Percentiles rank a stretch among this genome's conserved stretches.
phyloP scores from a whole-genome alignment of 2,329 filamentous ascomycete species.

The Ascochyta rabiei region DNA sequence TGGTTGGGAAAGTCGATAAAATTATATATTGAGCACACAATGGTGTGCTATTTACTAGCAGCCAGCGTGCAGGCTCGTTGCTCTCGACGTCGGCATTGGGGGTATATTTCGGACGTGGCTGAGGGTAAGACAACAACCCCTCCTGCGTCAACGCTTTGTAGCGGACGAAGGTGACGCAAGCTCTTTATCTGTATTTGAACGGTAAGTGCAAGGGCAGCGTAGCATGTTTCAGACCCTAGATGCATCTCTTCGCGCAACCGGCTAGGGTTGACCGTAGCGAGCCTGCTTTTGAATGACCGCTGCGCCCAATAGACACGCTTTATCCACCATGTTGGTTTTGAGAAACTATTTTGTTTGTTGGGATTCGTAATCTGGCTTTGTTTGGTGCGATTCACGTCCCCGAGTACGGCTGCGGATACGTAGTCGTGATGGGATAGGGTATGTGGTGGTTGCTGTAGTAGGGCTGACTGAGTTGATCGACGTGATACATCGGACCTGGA shows the following conservation, averaged over 20 bases:
- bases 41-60: neutral
- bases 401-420: conserved; percentile 1
- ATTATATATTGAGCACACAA: neutral
- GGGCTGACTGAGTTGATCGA: conserved; percentile 1
- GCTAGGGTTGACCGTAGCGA: neutral
- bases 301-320: neutral
- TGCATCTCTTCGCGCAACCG: neutral
- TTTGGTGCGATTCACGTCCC: neutral
- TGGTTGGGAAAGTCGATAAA: neutral
- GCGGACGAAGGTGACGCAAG: neutral
- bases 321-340: neutral
- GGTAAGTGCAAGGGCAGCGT: neutral
- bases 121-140: neutral
- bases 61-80: neutral
- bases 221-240: neutral
- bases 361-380: neutral
- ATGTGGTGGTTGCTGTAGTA: conserved; percentile 7
- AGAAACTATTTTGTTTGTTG: neutral
- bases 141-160: neutral
- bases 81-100: neutral
- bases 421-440: neutral
- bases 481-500: conserved; percentile 3
- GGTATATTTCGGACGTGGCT: neutral
- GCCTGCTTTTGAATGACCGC: neutral
- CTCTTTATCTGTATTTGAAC: neutral